These are phyloP conservation scores for Juncus effusus DNA, from an alignment of 176 grass and related monocot species.

Conservation along the genomic window DNA sequence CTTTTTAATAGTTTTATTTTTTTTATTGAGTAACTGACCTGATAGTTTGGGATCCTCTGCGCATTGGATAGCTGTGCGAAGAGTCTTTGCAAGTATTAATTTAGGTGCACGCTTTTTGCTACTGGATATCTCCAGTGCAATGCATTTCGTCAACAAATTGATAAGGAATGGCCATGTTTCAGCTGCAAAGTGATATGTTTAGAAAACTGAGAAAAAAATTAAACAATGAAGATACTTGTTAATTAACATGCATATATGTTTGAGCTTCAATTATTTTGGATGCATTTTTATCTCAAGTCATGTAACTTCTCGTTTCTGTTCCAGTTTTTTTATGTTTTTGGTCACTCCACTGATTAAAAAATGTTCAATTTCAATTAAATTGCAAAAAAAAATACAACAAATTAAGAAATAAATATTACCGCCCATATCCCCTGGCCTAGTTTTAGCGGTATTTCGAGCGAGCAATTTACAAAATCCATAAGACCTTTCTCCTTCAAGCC, in stretches of 20 bases:
- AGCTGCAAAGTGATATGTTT: constrained; percentile 36
- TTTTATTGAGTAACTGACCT: constrained; percentile 32
- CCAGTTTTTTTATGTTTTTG: not conserved
- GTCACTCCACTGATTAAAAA: not conserved
- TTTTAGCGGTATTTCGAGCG: constrained; percentile 42
- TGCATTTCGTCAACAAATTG: not conserved
- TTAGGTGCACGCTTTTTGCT: constrained; percentile 63
- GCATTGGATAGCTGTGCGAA: constrained; percentile 52
- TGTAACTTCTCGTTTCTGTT: not conserved
- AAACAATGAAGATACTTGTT: no score
- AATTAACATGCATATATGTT: no score
- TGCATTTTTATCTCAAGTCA: no score
- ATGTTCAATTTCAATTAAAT: not conserved
- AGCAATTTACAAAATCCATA: constrained; percentile 58
- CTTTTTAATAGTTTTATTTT: not conserved
- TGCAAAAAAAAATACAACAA: not conserved
- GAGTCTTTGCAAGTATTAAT: constrained; percentile 49
- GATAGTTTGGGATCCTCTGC: constrained; percentile 55
- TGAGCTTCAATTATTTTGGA: no score
- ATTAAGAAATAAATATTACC: constrained; percentile 30
- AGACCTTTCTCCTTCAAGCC: constrained; percentile 60
- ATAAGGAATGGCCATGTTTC: constrained; percentile 67
- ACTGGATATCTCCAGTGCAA: not conserved
- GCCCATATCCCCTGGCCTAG: constrained; percentile 40
- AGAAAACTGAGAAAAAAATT: constrained; percentile 16